phyloP scores from a whole-genome alignment of 2,329 filamentous ascomycete species.

The Rutstroemia sp. region DNA sequence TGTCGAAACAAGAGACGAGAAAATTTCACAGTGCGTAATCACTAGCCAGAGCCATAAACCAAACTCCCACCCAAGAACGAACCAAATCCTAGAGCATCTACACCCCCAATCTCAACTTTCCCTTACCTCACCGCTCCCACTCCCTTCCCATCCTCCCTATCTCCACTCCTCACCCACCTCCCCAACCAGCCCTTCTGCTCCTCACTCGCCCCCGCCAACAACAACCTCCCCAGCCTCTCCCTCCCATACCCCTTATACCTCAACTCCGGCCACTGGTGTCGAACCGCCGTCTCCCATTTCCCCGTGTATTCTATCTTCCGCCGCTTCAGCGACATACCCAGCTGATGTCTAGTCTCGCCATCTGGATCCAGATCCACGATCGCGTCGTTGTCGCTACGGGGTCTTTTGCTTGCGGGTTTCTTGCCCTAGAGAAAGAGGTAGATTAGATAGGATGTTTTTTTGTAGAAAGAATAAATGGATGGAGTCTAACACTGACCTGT shows the following conservation, averaged over 20 bases:
- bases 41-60: too few relatives aligned
- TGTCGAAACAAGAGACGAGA: too few relatives aligned
- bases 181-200: neutral
- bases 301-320: constrained; percentile 2
- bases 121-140: neutral
- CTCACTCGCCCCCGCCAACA: neutral
- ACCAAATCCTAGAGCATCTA: too few relatives aligned
- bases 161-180: neutral
- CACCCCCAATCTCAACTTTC: neutral
- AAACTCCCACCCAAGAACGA: too few relatives aligned
- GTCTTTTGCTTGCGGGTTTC: neutral
- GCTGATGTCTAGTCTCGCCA: constrained; percentile 3
- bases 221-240: neutral
- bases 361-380: neutral
- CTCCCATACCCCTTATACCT: neutral
- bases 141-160: neutral
- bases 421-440: neutral
- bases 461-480: too few relatives aligned
- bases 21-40: too few relatives aligned
- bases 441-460: neutral
- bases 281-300: neutral
- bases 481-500: neutral
- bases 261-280: neutral
- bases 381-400: neutral
- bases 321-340: constrained; percentile 1